phyloP scores from a whole-genome alignment of 306 rosid genomes.

The Castanospermum australe region DNA sequence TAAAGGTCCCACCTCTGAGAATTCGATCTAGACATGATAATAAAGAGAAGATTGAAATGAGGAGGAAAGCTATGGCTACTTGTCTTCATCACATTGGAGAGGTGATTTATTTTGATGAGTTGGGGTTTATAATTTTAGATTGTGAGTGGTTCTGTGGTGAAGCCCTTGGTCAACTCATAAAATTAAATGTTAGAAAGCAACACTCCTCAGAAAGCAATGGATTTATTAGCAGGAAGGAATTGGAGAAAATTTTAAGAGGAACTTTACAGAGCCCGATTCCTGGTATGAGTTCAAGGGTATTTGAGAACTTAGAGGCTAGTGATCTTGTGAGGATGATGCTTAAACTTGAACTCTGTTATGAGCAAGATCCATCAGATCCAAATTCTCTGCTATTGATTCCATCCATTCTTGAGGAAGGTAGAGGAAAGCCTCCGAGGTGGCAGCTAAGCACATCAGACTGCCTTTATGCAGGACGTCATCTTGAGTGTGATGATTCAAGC shows the following conservation, averaged over 20 bases:
- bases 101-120: constrained; percentile 77
- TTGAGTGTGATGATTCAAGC: constrained; percentile 93
- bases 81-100: constrained; percentile 93
- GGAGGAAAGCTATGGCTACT: constrained; percentile 71
- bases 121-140: constrained; percentile 79
- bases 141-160: constrained; percentile 95
- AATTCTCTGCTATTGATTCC: constrained; percentile 71
- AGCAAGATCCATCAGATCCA: constrained; percentile 75
- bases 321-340: constrained; percentile 95
- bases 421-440: constrained; percentile 90
- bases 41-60: constrained; percentile 62
- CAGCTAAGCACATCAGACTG: constrained; percentile 57
- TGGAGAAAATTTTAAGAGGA: constrained; percentile 76
- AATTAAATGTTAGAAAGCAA: constrained; percentile 61
- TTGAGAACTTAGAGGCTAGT: constrained; percentile 80
- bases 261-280: constrained; percentile 85
- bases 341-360: constrained; percentile 87
- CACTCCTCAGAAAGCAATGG: constrained; percentile 59
- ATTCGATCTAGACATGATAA: constrained; percentile 76
- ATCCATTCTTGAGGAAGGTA: constrained; percentile 86
- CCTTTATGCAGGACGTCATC: constrained; percentile 78
- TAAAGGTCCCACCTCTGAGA: constrained; percentile 62
- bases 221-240: constrained; percentile 69
- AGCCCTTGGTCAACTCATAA: constrained; percentile 77
- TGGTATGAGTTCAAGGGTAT: constrained; percentile 78